Evolutionary conservation across 345 rosid species (phyloP), one percentile per base, ranked within the genome.

Genomic region (Populus simonii): DNA sequence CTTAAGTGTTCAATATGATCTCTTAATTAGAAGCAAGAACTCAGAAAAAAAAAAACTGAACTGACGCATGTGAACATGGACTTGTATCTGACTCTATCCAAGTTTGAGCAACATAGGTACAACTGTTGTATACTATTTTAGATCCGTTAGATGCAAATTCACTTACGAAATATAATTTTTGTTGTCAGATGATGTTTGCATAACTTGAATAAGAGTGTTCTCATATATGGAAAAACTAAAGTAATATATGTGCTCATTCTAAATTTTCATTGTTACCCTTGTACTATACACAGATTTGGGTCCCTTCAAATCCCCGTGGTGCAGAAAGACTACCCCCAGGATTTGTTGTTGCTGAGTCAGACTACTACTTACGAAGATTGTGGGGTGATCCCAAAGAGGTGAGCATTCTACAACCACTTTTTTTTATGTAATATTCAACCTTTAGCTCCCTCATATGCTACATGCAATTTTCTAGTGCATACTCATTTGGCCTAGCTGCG

Each of bases 301-400:
- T 87, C 74, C 90, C 99, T 29, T 87, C 97, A 66, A 96, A 96
- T 87, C 98, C 99, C 74, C 93, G 90, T 79, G 99, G 99, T 66
- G 94, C 97, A 17, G 97, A 96, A 87, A 84, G 90, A 76, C 85
- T 96, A 78, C 94, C 99, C 31, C 96, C 97, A 6, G 90, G 93
- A 83, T 92, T 96, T 76, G 65, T 96, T 81, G 86, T 79, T 43
- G 95, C 94, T 35, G 96, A 96, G 80, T 91, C 99, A 57, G 99
- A 96, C 77, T 89, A 89, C 66, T 89, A 92, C 82, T 68, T 85
- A 61, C 97, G 91, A 68, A 89, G 98, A 86, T 84, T 96, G 79
- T 96, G 96, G 96, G 99, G 99, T 13, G 88, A 89, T 7, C 99
- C 99, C 13, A 87, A 78, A 78, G 97, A 96, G 97, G 99, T 96